A percentile compares a stretch with the other conserved stretches of the same genome.
Conservation (phyloP, 495 filamentous ascomycete species). For the Oidiodendron maius region DNA sequence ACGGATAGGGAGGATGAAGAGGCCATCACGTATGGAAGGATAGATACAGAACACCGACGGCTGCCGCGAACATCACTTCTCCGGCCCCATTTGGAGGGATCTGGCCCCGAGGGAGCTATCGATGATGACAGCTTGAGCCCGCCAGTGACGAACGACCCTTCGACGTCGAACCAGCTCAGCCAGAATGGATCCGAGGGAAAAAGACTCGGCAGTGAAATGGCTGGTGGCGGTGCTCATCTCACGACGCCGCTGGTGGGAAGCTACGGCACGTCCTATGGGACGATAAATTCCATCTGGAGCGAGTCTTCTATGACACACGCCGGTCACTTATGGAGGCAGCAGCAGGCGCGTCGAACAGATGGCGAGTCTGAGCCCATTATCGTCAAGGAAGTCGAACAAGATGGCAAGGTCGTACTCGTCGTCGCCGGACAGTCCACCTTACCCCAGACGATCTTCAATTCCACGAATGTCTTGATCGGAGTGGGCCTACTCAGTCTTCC, state of each 20-base stretch:
- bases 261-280: conserved; percentile 72
- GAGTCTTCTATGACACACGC: conserved; percentile 66
- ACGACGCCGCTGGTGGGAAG: conserved; percentile 61
- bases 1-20: conserved; percentile 12
- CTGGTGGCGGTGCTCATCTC: conserved; percentile 56
- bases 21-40: conserved; percentile 28
- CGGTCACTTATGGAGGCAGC: conserved; percentile 64
- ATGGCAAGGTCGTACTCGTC: conserved; percentile 75
- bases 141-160: conserved; percentile 1
- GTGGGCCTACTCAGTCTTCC: conserved; percentile 86
- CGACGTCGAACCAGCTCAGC: conserved; percentile 17
- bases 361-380: conserved; percentile 73
- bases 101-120: conserved; percentile 17
- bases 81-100: conserved; percentile 33
- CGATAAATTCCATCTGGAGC: conserved; percentile 60
- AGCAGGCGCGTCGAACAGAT: conserved; percentile 50
- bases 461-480: conserved; percentile 90
- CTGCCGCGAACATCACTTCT: conserved; percentile 41
- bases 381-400: conserved; percentile 82
- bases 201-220: conserved; percentile 27
- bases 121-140: conserved; percentile 17
- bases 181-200: conserved; percentile 35
- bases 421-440: conserved; percentile 89
- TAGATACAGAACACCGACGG: conserved; percentile 24
- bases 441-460: conserved; percentile 95